Conservation (phyloP, 139 green algal species). For the Chlorella sp. region DNA sequence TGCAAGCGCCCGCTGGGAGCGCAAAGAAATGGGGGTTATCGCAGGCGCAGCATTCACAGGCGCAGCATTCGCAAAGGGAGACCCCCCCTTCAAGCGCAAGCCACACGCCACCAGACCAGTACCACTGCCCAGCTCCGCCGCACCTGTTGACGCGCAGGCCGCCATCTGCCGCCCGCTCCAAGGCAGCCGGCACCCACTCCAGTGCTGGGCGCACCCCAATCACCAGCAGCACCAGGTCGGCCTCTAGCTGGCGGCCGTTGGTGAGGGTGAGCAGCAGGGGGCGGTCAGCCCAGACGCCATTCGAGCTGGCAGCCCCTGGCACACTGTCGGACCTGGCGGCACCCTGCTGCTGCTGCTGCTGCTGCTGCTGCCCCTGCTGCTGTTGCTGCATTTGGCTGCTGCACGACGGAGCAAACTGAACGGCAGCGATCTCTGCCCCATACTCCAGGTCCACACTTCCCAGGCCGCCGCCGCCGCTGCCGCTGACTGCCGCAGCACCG, state of each 20-base stretch:
- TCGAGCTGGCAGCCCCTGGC: neutral
- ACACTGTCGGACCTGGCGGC: neutral
- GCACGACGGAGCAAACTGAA: neutral
- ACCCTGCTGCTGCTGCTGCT: neutral
- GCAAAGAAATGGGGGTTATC: no score
- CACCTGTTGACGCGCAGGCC: constrained; percentile 71
- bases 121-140: neutral
- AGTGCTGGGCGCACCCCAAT: constrained; percentile 75
- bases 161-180: constrained; percentile 65
- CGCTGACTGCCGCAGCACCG: neutral
- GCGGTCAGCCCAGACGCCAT: neutral
- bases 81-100: no score
- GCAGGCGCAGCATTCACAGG: no score
- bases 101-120: no score
- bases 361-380: neutral
- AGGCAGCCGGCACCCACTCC: constrained; percentile 66
- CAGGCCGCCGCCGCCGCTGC: neutral
- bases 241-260: constrained; percentile 50
- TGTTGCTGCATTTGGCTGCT: neutral
- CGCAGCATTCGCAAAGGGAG: no score
- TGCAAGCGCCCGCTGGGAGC: no score
- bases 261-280: constrained; percentile 51
- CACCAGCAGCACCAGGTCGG: constrained; percentile 77
- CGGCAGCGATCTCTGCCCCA: constrained; percentile 21
- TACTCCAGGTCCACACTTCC: constrained; percentile 30